Evolutionary conservation across 106 monocot genomes (phyloP).

Genomic region (Xerophyta viscosa): DNA sequence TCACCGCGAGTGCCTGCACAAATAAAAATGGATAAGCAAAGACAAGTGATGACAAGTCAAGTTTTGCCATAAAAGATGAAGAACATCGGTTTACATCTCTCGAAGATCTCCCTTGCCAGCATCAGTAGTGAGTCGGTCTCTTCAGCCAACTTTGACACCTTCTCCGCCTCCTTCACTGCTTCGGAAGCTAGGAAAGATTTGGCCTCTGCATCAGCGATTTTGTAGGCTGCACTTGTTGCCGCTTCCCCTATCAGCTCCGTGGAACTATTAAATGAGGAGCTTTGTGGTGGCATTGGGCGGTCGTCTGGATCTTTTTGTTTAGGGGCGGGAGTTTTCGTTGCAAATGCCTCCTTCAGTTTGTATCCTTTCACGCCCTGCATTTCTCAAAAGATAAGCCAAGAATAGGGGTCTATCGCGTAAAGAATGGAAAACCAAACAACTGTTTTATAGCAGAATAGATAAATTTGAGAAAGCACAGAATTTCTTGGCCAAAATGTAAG

Average conservation of each 20-base stretch:
- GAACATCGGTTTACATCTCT: slow-evolving; percentile 44
- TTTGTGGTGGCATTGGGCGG: slow-evolving; percentile 15
- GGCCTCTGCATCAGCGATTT: slow-evolving; percentile 78
- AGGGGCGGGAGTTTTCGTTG: slow-evolving; percentile 42
- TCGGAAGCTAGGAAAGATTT: slow-evolving; percentile 74
- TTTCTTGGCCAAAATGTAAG: no score
- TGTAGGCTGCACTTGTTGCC: slow-evolving; percentile 43
- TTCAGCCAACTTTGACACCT: slow-evolving; percentile 58
- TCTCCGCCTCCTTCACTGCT: slow-evolving; percentile 75
- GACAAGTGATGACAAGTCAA: neutral
- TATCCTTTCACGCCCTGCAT: slow-evolving; percentile 58
- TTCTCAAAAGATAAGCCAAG: no score
- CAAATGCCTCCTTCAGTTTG: slow-evolving; percentile 47
- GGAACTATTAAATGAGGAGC: slow-evolving; percentile 5
- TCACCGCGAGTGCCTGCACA: slow-evolving; percentile 36
- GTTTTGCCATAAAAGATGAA: neutral
- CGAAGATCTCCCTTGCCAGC: slow-evolving; percentile 60
- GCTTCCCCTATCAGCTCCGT: slow-evolving; percentile 27
- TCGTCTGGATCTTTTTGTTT: slow-evolving; percentile 54
- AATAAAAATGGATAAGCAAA: neutral
- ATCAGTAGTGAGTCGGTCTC: slow-evolving; percentile 56
- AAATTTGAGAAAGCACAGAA: no score
- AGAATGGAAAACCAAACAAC: neutral
- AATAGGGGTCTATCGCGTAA: no score
- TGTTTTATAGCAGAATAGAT: no score